phyloP scores from a whole-genome alignment of 169 alveolate species.

The Plasmodium knowlesi region DNA sequence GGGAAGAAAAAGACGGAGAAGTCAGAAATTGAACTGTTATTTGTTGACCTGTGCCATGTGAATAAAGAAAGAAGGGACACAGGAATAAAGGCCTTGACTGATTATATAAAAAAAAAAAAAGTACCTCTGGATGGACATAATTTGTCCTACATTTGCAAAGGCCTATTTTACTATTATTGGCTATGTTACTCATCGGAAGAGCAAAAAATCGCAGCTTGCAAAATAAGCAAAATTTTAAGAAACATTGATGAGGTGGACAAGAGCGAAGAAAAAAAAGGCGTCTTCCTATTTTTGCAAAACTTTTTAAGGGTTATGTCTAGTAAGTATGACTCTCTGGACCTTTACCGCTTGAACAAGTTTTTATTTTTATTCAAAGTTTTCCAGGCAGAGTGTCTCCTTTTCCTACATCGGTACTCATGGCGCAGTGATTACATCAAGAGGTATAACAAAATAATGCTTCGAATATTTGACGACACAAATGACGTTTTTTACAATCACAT shows the following conservation, averaged over 20 bases:
- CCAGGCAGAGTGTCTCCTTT: constrained; percentile 49
- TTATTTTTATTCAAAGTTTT: constrained; percentile 43
- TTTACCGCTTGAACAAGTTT: constrained; percentile 46
- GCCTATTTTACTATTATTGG: constrained; percentile 63
- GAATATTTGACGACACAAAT: constrained; percentile 27
- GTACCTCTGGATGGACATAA: neutral
- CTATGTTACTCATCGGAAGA: constrained; percentile 53
- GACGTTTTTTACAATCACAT: constrained; percentile 35
- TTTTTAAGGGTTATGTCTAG: constrained; percentile 44
- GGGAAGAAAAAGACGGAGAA: constrained; percentile 4
- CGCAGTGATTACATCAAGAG: constrained; percentile 13
- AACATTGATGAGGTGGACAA: constrained; percentile 5
- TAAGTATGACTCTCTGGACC: constrained; percentile 41
- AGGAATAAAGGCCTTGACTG: constrained; percentile 21
- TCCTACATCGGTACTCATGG: constrained; percentile 51
- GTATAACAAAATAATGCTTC: constrained; percentile 37
- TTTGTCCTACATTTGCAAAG: constrained; percentile 44
- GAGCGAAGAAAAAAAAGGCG: neutral
- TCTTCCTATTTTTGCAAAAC: constrained; percentile 30
- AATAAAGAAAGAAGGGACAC: constrained; percentile 37
- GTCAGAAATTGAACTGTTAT: constrained; percentile 5
- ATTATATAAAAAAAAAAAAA: constrained; percentile 4
- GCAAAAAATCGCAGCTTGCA: constrained; percentile 30
- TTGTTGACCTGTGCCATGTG: constrained; percentile 41
- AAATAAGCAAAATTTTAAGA: constrained; percentile 40